Evolutionary conservation across 2,329 filamentous ascomycete genomes (phyloP).

Genomic region (Purpureocillium lavendulum): DNA sequence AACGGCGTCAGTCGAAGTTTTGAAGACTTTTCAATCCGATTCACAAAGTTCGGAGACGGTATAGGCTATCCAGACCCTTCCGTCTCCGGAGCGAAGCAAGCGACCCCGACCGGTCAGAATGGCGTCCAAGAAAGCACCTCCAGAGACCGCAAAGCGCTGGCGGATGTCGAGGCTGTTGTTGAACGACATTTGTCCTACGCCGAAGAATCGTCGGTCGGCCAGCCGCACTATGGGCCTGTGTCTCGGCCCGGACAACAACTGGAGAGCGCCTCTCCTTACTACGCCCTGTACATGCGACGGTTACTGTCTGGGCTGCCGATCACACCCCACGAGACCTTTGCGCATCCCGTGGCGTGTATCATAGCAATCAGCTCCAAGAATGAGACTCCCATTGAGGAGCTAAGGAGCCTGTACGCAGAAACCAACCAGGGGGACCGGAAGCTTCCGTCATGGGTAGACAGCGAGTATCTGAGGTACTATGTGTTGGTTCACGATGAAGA

Average conservation of each 20-base stretch:
- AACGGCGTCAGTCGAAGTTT: conserved; percentile 73
- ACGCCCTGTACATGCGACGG: conserved; percentile 75
- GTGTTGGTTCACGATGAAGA: conserved; percentile 96
- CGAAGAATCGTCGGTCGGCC: conserved; percentile 46
- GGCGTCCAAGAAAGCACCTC: conserved; percentile 17
- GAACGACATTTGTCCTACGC: conserved; percentile 70
- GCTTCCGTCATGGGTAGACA: conserved; percentile 78
- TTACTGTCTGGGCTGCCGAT: conserved; percentile 73
- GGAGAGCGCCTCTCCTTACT: conserved; percentile 65
- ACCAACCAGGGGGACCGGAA: conserved; percentile 69
- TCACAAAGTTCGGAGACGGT: conserved; percentile 60
- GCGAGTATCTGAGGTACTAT: conserved; percentile 91
- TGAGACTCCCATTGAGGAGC: conserved; percentile 72
- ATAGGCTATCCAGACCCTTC: conserved; percentile 41
- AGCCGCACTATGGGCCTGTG: conserved; percentile 26
- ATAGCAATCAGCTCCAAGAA: conserved; percentile 93
- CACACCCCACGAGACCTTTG: conserved; percentile 83
- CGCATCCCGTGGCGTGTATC: conserved; percentile 87
- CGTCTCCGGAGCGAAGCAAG: conserved; percentile 16
- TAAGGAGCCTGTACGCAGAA: conserved; percentile 74
- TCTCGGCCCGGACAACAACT: conserved; percentile 32
- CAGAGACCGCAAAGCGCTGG: conserved; percentile 29
- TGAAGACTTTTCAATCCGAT: conserved; percentile 86
- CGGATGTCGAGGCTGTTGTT: conserved; percentile 71
- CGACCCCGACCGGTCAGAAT: conserved; percentile 28